Conservation (phyloP, 345 rosid genomes). For the Hypericum androsaemum region DNA sequence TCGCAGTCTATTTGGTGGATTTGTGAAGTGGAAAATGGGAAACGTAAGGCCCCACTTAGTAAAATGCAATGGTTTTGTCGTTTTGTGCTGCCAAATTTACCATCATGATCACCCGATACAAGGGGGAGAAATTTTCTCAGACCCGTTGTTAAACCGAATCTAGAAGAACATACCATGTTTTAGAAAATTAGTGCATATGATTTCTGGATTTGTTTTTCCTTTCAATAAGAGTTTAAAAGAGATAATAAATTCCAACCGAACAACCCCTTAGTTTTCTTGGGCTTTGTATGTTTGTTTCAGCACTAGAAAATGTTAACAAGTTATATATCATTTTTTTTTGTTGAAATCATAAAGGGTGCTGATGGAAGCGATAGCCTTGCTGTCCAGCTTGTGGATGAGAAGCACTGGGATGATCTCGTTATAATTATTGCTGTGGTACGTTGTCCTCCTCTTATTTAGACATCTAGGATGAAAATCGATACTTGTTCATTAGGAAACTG, state of each 20-base stretch:
- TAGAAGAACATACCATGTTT: no score
- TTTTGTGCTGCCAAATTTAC: slow-evolving; percentile 7
- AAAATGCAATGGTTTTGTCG: slow-evolving; percentile 4
- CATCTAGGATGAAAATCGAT: not conserved
- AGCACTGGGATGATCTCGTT: slow-evolving; percentile 94
- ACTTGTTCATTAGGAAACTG: not conserved
- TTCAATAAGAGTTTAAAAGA: no score
- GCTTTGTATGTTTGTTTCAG: no score
- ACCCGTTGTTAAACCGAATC: no score
- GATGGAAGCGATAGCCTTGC: slow-evolving; percentile 92
- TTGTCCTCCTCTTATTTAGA: slow-evolving; percentile 6
- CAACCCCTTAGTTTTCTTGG: no score
- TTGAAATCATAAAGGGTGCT: slow-evolving; percentile 36
- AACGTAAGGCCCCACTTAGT: slow-evolving; percentile 35
- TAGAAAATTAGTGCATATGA: no score
- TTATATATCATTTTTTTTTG: not conserved
- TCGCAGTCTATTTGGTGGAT: slow-evolving; percentile 96
- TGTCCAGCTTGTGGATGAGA: slow-evolving; percentile 87
- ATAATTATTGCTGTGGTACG: slow-evolving; percentile 92
- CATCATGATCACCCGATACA: slow-evolving; percentile 3
- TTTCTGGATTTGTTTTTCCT: no score
- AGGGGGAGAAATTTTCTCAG: not conserved
- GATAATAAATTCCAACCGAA: no score
- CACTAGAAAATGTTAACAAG: no score
- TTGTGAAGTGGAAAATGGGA: slow-evolving; percentile 95